Base-by-base conservation (phyloP, 2,329 filamentous ascomycete genomes). In the Nothomitra cinnamomea region DNA sequence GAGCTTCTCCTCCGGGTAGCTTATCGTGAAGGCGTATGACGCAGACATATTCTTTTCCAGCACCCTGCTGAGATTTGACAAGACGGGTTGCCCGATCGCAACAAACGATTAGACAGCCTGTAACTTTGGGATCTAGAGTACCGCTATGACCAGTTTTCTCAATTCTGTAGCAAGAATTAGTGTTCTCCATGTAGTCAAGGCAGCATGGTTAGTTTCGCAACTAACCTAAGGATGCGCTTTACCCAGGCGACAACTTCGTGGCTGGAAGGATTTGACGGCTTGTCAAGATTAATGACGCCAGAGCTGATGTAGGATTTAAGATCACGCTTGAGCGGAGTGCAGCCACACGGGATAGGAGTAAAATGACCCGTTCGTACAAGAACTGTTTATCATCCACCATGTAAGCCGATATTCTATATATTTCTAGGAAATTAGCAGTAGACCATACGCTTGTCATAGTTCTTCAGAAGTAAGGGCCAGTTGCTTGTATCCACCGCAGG, bases 171-270 rank as follows among this genome's bases (percentile, higher is more conserved):
- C 53, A 47, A 54, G n/a, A 56, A 56, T 59, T 54, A 58, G 51
- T 55, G 36, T 48, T 13, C 3, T 38, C 7, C n/a, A 17, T 38
- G 35, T 24, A 24, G 17, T 25, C 15, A 42, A 41, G 25, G 43
- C 8, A 24, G 25, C 15, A 4, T 15, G 4, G 21, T 25, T 28
- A 5, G 10, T 32, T 32, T 32, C 5, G 10, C 40, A 52, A 54
- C 71, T 59, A 79, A 88, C 84, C 85, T 83, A 54, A 98, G 77
- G 64, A 96, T 96, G 63, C 90, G 83, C 83, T 98, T 98, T 62
- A 96, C 85, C 92, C 92, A 98, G 60, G 92, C 90, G 65, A 98
- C 92, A 60, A 98, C 92, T 76, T 98, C 92, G 78, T 98, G 92
- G 65, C 85, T 92, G 61, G 89, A 95, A 53, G 90, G 90, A 75